Evolutionary conservation across 768 basidiomycete genomes (phyloP), one percentile per base, ranked within the genome.

Genomic region (Hemileccinum rubropunctum): DNA sequence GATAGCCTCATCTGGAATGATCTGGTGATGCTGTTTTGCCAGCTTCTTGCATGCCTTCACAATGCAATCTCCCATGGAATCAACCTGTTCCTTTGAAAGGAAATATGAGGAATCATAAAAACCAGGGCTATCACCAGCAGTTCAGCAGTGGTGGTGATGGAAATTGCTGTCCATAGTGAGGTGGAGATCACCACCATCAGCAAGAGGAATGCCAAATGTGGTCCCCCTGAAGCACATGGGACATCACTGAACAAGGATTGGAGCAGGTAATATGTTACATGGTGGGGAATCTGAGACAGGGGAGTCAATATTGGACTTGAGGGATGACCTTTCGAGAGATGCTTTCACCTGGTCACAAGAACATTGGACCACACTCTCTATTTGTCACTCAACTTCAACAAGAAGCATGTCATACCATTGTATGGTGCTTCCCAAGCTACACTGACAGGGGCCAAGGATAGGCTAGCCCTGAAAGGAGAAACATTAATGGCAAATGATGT

Each of bases 1-100:
- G 12, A 76, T 47, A 0, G 68, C 71, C 15, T 59, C 59, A 34
- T 73, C 59, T 0, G 71, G 71, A 2, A 73, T 64, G 28, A 55
- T 35, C 2, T 56, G 40, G 0, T 42, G 48, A 15, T 27, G 36
- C 2, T 5, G 12, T 20, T 49, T 59, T 2, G 53, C 50, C 17
- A 45, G 45, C 14, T 20, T 47, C 45, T 65, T 68, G 3, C 64
- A 47, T 6, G 53, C 55, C 0, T 35, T 11, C 0, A 54, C 54
- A 9, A 76, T 72, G 1, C 48, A 56, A 2, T 44, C 23, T 0
- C 72, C 69, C 12, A 69, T 60, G 0, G 10, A 20, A 38, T 73
- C 70, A 0, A 76, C 70, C 15, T 63, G 50, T 3, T 43, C 54
- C 32, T 73, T 72, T 3, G 66, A 48, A 15, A 76, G 21, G 33